Base-by-base conservation (phyloP, 2,329 filamentous ascomycete species). In the Talaromyces sp. region DNA sequence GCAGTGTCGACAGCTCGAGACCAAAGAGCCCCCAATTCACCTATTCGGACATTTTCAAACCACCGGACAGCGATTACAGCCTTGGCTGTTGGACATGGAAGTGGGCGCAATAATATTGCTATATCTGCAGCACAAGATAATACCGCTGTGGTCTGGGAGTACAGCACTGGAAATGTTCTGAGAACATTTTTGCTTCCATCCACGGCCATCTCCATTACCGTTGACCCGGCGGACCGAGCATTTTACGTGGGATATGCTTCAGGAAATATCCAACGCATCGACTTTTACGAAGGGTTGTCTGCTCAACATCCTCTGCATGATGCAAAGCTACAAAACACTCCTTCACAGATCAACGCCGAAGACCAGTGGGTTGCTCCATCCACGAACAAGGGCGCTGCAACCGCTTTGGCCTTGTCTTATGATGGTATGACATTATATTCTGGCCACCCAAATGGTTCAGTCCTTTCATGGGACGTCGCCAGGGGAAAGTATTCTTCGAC, bases 111-210 rank as follows among this genome's bases (percentile, higher is more conserved):
- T 62, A 93, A 91, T 73, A 87, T 98, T 63, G 93, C 90, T 62
- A 84, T 97, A 22, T 96, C 93, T 3, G 86, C 88, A 7, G 91
- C 91, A 66, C 87, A 85, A 68, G 95, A 98, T 77, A 93, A 91
- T 76, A 95, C 91, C 8, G 91, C 91, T 68, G 88, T 96, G 69
- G 82, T 96, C 63, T 99, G 95, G 95, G 93, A 98, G 76, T 96
- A 96, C 72, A 86, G 88, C 64, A 90, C 86, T 0, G 91, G 91
- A 44, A 84, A 86, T 63, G 81, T 89, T 11, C 79, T 98, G 61
- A 86, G 93, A 51, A 98, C 92, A 4, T 86, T 96, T 65, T 82
- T 98, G 47, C 85, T 98, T 61, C 86, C 90, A 1, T 81, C 83
- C n/a, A 80, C 84, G 19, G 91, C 93, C 17, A 80, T 89, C 32